A percentile compares a stretch with the other conserved stretches of the same genome.
These are phyloP conservation scores for Fomitopsis betulina DNA, from an alignment of 1,284 basidiomycete species.

Conservation along the genomic window DNA sequence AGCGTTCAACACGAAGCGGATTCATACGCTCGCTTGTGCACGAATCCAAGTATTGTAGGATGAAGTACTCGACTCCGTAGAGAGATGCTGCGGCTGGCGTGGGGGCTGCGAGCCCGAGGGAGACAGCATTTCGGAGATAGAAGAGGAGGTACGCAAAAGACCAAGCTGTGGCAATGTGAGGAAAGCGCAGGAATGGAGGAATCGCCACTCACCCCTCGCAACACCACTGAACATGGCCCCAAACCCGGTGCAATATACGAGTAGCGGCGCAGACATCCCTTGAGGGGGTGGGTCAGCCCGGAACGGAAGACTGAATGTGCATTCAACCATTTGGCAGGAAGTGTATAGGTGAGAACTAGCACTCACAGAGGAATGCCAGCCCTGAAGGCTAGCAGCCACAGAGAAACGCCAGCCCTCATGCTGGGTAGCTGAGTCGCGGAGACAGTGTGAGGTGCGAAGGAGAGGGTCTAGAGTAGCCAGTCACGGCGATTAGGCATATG, in stretches of 20 bases:
- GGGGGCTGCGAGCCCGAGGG: conserved; percentile 32
- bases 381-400: conserved; percentile 9
- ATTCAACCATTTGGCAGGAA: neutral
- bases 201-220: conserved; percentile 30
- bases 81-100: conserved; percentile 30
- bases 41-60: conserved; percentile 12
- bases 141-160: conserved; percentile 42
- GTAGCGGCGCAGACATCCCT: conserved; percentile 30
- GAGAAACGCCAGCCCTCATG: conserved; percentile 18
- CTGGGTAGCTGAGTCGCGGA: conserved; percentile 1
- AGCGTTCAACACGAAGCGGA: no score
- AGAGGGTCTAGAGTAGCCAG: neutral
- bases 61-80: conserved; percentile 41
- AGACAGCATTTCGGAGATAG: conserved; percentile 31
- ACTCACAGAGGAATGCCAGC: no score
- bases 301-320: conserved; percentile 31
- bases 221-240: conserved; percentile 42
- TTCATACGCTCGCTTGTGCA: neutral
- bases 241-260: conserved; percentile 39
- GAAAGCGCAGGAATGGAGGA: neutral
- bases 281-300: conserved; percentile 33
- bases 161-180: conserved; percentile 32
- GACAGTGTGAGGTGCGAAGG: neutral
- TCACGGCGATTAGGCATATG: conserved; percentile 18
- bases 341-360: neutral